phyloP scores from a whole-genome alignment of 1,139 yeast genomes.

The Debaryomyces subglobosus region DNA sequence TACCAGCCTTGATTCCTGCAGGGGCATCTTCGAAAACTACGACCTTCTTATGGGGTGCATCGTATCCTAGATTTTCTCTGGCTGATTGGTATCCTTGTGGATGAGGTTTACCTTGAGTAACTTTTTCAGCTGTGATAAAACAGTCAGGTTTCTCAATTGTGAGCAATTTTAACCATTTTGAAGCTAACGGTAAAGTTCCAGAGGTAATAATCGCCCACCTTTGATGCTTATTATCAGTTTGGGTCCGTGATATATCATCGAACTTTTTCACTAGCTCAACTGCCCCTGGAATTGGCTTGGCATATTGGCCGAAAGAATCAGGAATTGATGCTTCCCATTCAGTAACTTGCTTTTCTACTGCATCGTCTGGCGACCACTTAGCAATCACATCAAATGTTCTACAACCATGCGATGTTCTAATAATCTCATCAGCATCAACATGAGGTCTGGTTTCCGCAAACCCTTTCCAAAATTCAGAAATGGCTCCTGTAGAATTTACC shows the following conservation, averaged over 20 bases:
- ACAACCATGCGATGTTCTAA: constrained; percentile 20
- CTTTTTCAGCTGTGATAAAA: constrained; percentile 19
- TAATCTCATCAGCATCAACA: constrained; percentile 20
- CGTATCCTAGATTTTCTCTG: constrained; percentile 18
- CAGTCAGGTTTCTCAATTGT: constrained; percentile 19
- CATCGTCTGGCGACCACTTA: constrained; percentile 22
- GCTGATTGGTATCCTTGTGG: constrained; percentile 19
- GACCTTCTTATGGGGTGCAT: constrained; percentile 18
- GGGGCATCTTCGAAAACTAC: constrained; percentile 22
- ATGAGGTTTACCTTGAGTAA: constrained; percentile 19
- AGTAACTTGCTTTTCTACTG: constrained; percentile 18
- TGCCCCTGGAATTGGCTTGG: constrained; percentile 20
- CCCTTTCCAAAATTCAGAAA: constrained; percentile 19
- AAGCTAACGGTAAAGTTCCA: constrained; percentile 20
- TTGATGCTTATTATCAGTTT: constrained; percentile 18
- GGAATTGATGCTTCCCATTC: constrained; percentile 20
- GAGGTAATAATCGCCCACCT: constrained; percentile 21
- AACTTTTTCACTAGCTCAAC: constrained; percentile 17
- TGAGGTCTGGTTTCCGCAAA: constrained; percentile 21
- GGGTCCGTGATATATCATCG: constrained; percentile 14
- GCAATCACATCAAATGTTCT: constrained; percentile 20
- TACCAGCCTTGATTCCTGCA: constrained; percentile 20
- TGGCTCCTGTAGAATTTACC: constrained; percentile 21
- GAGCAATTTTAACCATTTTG: constrained; percentile 19
- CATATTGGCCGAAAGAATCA: constrained; percentile 18